phyloP scores from a whole-genome alignment of 2,329 filamentous ascomycete genomes.

The Aureobasidium sp. region DNA sequence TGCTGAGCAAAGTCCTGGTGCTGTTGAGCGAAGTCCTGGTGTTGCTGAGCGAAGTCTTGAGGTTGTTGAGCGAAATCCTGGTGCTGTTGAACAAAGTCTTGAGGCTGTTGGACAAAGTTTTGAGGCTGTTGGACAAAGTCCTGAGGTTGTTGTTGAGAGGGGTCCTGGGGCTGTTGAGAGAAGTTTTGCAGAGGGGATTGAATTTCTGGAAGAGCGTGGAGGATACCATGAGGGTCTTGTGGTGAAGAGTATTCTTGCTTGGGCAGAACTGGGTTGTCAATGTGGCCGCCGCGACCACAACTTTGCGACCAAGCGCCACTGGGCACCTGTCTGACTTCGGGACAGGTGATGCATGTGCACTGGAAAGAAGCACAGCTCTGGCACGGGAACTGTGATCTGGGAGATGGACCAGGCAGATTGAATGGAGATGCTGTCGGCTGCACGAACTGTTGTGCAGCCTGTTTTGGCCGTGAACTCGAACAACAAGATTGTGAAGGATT shows the following conservation, averaged over 20 bases:
- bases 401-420: not conserved
- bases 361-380: constrained; percentile 11
- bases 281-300: constrained; percentile 12
- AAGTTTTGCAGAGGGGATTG: no score
- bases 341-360: constrained; percentile 13
- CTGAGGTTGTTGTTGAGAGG: not conserved
- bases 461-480: not conserved
- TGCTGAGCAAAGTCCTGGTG: no score
- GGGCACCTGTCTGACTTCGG: constrained; percentile 12
- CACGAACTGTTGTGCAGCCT: not conserved
- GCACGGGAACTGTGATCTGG: constrained; percentile 12
- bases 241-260: not conserved
- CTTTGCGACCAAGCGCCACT: constrained; percentile 12
- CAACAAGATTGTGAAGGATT: constrained; percentile 12
- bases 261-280: not conserved
- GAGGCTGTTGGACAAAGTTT: not conserved
- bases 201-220: no score
- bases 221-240: no score
- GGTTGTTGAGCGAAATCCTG: no score
- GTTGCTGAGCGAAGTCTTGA: no score
- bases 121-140: not conserved
- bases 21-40: no score
- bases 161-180: not conserved
- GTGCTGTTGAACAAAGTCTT: not conserved
- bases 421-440: not conserved